Evolutionary conservation across 176 grass and related monocot genomes (phyloP).

Genomic region (Eragrostis curvula): DNA sequence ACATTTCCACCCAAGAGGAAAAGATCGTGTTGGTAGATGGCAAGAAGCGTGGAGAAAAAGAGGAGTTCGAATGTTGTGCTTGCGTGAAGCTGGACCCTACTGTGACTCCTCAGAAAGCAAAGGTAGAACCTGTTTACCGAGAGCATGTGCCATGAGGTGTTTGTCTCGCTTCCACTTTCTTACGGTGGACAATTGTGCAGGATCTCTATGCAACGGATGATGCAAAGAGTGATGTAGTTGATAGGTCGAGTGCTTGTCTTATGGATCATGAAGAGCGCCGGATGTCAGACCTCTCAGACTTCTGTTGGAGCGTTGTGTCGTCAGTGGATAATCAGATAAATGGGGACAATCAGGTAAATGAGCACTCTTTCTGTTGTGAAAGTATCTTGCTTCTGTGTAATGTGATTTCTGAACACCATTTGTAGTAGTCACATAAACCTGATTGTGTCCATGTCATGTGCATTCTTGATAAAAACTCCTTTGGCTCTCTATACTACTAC

Average conservation of each 20-base stretch:
- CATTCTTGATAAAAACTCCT: neutral
- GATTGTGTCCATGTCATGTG: conserved; percentile 1
- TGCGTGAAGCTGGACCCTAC: neutral
- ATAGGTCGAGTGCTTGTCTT: conserved; percentile 38
- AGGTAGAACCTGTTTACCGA: conserved; percentile 29
- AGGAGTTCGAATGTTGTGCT: conserved; percentile 31
- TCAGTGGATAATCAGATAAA: conserved; percentile 73
- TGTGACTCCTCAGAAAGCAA: conserved; percentile 46
- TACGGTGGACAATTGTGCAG: conserved; percentile 37
- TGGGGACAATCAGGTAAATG: conserved; percentile 67
- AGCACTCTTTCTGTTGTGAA: neutral
- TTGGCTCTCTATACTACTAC: neutral
- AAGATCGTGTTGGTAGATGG: neutral
- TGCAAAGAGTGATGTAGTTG: conserved; percentile 34
- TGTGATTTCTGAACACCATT: neutral
- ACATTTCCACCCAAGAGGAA: conserved; percentile 36
- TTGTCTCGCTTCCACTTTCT: neutral
- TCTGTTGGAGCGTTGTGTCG: conserved; percentile 89
- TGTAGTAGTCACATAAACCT: neutral
- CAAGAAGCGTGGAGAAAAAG: conserved; percentile 38
- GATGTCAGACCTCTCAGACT: conserved; percentile 91
- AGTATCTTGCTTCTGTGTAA: neutral
- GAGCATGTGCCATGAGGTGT: neutral
- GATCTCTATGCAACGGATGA: conserved; percentile 31
- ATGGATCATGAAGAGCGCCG: conserved; percentile 82